Conservation (phyloP, 2,329 filamentous ascomycete genomes). For the Trichophyton rubrum region DNA sequence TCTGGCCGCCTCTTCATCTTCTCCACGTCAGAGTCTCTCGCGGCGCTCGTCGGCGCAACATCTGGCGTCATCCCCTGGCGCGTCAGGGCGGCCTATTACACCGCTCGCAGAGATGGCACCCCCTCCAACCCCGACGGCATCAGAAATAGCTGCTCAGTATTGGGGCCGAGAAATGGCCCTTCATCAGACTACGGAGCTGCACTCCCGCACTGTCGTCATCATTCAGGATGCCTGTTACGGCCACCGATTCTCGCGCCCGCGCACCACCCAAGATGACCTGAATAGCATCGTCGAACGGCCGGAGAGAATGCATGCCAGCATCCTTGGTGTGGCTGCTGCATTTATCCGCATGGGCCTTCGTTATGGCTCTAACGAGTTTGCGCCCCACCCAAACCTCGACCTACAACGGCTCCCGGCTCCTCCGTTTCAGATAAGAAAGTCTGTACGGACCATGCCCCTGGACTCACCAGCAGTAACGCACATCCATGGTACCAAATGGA, state of each 20-base stretch:
- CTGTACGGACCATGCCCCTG: slow-evolving; percentile 57
- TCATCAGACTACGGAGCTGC: slow-evolving; percentile 39
- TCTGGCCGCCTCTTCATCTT: slow-evolving; percentile 16
- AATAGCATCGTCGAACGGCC: slow-evolving; percentile 83
- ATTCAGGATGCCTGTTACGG: slow-evolving; percentile 92
- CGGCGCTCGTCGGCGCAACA: slow-evolving; percentile 25
- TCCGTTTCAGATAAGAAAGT: slow-evolving; percentile 79
- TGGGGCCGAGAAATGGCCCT: slow-evolving; percentile 57
- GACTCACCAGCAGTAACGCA: slow-evolving; percentile 69
- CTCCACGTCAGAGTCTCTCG: slow-evolving; percentile 23
- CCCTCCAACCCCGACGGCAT: slow-evolving; percentile 33
- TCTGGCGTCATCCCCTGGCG: slow-evolving; percentile 15
- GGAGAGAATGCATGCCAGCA: slow-evolving; percentile 73
- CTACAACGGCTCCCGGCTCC: slow-evolving; percentile 44
- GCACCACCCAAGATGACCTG: slow-evolving; percentile 58
- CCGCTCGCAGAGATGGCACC: slow-evolving; percentile 13
- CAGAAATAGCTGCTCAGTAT: slow-evolving; percentile 51
- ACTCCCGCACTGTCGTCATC: slow-evolving; percentile 61
- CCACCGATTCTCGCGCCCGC: slow-evolving; percentile 76
- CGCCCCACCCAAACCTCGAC: slow-evolving; percentile 52
- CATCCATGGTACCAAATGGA: slow-evolving; percentile 85
- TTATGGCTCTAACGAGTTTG: slow-evolving; percentile 56
- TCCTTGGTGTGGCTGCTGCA: slow-evolving; percentile 70
- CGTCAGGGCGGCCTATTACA: slow-evolving; percentile 21
- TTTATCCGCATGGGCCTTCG: slow-evolving; percentile 83